Base-by-base conservation (phyloP, 495 filamentous ascomycete genomes). In the Neurospora sp. region DNA sequence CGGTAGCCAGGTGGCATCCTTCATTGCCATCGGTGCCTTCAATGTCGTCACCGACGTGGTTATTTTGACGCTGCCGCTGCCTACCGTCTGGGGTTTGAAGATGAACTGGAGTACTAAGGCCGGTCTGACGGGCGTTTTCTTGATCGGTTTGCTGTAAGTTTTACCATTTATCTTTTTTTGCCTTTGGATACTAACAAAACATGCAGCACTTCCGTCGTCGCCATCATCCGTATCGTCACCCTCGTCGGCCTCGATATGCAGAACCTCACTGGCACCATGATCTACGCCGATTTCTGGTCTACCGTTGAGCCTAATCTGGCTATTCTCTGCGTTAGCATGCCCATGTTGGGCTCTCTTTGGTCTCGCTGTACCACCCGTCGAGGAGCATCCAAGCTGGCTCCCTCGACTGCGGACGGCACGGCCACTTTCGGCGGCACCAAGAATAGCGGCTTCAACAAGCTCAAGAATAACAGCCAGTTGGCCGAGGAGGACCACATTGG, bases 281-380 rank as follows among this genome's bases (percentile, higher is more conserved):
- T 77, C 69, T 77, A 75, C 72, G 70, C 76, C 69, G 74, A 73
- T 18, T 77, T 77, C 68, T 81, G 79, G 80, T 80, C 80, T n/a
- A 73, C 75, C 40, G 73, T 79, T 22, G 80, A 82, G 73, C 71
- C 69, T 12, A 77, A 79, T 71, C 69, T 80, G 12, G 78, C 74
- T 22, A 78, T 82, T 68, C 71, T 81, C 6, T 82, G 80, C 71
- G 77, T 80, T 31, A 81, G 79, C 72, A 41, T 82, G 69, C 76
- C 76, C 48, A 77, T 77, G 76, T 38, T 77, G 39, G 71, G 75
- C 53, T 65, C 75, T 35, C 70, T 76, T 20, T 74, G 46, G 68
- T 37, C 75, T 4, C 71, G 73, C 16, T 77, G 74, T 39, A 42
- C 69, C 16, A 40, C 68, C 1, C 73, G 70, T 69, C 46, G 72